Evolutionary conservation across 208 protist species (phyloP).

Genomic region (Blastocrithidia nonstop): DNA sequence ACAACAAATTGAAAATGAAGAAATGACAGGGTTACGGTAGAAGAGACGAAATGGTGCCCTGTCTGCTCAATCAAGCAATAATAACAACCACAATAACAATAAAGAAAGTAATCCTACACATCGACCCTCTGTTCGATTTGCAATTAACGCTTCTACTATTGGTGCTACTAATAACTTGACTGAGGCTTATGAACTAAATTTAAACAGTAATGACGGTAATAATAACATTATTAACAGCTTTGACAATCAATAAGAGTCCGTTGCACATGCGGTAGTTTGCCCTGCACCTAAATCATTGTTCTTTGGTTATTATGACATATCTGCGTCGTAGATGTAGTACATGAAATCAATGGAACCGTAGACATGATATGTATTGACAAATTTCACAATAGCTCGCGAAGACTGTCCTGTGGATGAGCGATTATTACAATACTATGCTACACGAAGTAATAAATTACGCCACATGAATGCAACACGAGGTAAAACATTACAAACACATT

Average conservation of each 20-base stretch:
- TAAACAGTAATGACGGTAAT: constrained; percentile 1
- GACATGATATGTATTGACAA: constrained; percentile 66
- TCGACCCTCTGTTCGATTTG: too few relatives aligned
- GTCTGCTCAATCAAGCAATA: too few relatives aligned
- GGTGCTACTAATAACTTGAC: too few relatives aligned
- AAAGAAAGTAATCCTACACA: too few relatives aligned
- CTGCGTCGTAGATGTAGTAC: constrained; percentile 20
- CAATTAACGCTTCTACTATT: too few relatives aligned
- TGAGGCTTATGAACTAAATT: too few relatives aligned
- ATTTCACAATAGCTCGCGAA: constrained; percentile 32
- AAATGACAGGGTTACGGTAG: neutral
- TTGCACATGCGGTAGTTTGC: constrained; percentile 4
- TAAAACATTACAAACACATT: too few relatives aligned
- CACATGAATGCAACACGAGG: too few relatives aligned
- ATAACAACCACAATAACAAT: too few relatives aligned
- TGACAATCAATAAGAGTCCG: neutral
- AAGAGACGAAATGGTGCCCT: neutral
- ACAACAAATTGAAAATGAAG: neutral
- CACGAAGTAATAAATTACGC: too few relatives aligned
- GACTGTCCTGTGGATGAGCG: too few relatives aligned
- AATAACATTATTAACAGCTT: neutral
- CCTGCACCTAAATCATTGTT: constrained; percentile 35
- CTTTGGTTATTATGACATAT: constrained; percentile 43
- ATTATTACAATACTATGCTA: too few relatives aligned
- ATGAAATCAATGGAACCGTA: constrained; percentile 13